These are phyloP conservation scores for Trichosporon sp. DNA, from an alignment of 1,284 basidiomycete genomes.

Conservation along the genomic window DNA sequence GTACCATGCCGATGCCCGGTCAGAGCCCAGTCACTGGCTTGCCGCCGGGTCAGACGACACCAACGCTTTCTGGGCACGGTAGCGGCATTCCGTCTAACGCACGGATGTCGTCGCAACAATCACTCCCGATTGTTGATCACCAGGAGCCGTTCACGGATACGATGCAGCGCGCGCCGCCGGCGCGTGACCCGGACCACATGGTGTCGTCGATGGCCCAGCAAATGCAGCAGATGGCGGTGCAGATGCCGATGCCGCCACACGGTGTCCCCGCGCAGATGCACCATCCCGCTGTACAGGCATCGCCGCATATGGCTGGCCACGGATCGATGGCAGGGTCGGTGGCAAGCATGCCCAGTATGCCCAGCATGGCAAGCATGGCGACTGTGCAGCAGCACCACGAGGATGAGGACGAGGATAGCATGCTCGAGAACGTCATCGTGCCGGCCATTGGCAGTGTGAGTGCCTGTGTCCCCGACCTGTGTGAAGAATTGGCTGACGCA, in stretches of 20 bases:
- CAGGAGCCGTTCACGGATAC: slow-evolving; percentile 22
- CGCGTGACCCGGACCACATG: slow-evolving; percentile 9
- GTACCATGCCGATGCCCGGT: neutral
- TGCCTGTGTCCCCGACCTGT: too few species aligned
- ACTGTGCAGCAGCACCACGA: slow-evolving; percentile 39
- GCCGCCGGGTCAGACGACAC: neutral
- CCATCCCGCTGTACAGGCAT: slow-evolving; percentile 55
- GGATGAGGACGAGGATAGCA: slow-evolving; percentile 69
- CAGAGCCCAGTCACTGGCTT: neutral
- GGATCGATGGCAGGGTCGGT: neutral
- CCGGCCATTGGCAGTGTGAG: slow-evolving; percentile 86
- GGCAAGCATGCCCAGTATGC: neutral
- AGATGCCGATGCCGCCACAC: slow-evolving; percentile 9
- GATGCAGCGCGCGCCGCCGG: slow-evolving; percentile 21
- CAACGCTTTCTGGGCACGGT: neutral
- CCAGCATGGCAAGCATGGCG: neutral
- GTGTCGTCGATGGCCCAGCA: slow-evolving; percentile 14
- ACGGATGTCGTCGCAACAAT: neutral
- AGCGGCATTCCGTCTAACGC: neutral
- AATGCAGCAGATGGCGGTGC: slow-evolving; percentile 9
- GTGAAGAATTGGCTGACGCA: neutral
- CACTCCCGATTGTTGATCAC: neutral
- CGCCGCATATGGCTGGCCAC: slow-evolving; percentile 29
- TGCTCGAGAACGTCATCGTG: slow-evolving; percentile 89
- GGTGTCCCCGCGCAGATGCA: slow-evolving; percentile 45